Percentiles rank a stretch among this genome's conserved stretches.
phyloP scores from a whole-genome alignment of 345 rosid genomes.

The Moricandia arvensis region DNA sequence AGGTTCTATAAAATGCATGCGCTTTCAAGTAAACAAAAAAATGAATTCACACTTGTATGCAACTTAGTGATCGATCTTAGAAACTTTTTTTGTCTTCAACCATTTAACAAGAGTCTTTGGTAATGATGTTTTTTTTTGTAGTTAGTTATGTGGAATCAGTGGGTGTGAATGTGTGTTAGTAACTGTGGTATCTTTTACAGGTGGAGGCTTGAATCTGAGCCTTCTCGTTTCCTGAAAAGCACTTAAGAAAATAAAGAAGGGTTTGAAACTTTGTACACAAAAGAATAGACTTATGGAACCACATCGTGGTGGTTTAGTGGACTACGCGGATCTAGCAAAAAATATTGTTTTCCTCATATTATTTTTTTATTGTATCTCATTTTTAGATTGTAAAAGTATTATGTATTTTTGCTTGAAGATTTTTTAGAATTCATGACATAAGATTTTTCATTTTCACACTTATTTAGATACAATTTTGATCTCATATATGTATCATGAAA shows the following conservation, averaged over 20 bases:
- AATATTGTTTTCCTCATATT: too few relatives aligned
- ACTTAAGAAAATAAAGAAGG: constrained; percentile 32
- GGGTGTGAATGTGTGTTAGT: constrained; percentile 32
- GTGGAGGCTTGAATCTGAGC: constrained; percentile 37
- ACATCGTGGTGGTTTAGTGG: too few relatives aligned
- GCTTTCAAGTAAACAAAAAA: not conserved
- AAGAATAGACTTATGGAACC: constrained; percentile 30
- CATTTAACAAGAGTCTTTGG: not conserved
- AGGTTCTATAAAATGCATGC: not conserved
- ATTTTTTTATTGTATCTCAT: too few relatives aligned
- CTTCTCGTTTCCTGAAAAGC: constrained; percentile 30
- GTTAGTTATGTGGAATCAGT: constrained; percentile 14
- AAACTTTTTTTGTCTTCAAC: not conserved
- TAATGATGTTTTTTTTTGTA: constrained; percentile 5
- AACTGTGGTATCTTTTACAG: constrained; percentile 26
- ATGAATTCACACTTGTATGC: not conserved
- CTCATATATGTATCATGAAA: too few relatives aligned
- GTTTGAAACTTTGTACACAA: constrained; percentile 29
- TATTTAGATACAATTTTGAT: too few relatives aligned
- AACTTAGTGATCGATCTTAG: not conserved
- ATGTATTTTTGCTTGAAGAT: too few relatives aligned
- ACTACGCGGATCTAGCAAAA: too few relatives aligned
- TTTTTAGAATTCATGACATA: too few relatives aligned
- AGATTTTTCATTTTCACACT: too few relatives aligned
- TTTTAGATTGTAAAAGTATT: too few relatives aligned